Percentiles rank a stretch among this genome's conserved stretches.
phyloP scores from a whole-genome alignment of 139 green algal genomes.

The Nannochloris sp. region DNA sequence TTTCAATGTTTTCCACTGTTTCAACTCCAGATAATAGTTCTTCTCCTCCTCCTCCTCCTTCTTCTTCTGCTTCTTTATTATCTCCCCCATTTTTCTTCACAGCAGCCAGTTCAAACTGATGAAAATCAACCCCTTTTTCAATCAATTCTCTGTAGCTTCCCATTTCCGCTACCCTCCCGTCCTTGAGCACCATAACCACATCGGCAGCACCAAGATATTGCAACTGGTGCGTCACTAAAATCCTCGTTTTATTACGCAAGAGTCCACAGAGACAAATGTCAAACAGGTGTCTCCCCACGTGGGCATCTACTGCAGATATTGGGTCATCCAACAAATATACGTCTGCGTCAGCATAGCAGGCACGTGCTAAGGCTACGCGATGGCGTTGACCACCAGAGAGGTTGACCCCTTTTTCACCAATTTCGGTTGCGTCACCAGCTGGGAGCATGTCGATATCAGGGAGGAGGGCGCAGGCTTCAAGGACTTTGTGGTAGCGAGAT shows the following conservation, averaged over 20 bases:
- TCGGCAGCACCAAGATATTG: slow-evolving; percentile 84
- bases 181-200: slow-evolving; percentile 74
- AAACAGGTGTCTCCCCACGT: slow-evolving; percentile 75
- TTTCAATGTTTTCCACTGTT: slow-evolving; percentile 6
- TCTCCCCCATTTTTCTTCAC: not conserved
- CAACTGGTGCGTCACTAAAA: slow-evolving; percentile 81
- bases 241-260: slow-evolving; percentile 50
- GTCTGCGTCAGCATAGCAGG: slow-evolving; percentile 57
- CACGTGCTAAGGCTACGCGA: slow-evolving; percentile 66
- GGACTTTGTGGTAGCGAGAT: slow-evolving; percentile 47
- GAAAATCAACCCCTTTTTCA: slow-evolving; percentile 42
- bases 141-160: slow-evolving; percentile 53
- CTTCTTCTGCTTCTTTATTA: too few species aligned
- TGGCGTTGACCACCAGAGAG: slow-evolving; percentile 39
- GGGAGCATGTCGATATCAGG: slow-evolving; percentile 42
- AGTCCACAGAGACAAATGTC: slow-evolving; percentile 52
- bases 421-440: slow-evolving; percentile 28
- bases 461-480: slow-evolving; percentile 52
- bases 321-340: slow-evolving; percentile 91
- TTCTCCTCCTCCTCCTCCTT: too few species aligned
- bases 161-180: slow-evolving; percentile 56
- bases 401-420: slow-evolving; percentile 53
- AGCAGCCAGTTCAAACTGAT: slow-evolving; percentile 19
- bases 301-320: slow-evolving; percentile 80
- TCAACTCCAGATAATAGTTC: not conserved